Base-by-base conservation (phyloP, 2,329 filamentous ascomycete species). In the Fusarium albidum region DNA sequence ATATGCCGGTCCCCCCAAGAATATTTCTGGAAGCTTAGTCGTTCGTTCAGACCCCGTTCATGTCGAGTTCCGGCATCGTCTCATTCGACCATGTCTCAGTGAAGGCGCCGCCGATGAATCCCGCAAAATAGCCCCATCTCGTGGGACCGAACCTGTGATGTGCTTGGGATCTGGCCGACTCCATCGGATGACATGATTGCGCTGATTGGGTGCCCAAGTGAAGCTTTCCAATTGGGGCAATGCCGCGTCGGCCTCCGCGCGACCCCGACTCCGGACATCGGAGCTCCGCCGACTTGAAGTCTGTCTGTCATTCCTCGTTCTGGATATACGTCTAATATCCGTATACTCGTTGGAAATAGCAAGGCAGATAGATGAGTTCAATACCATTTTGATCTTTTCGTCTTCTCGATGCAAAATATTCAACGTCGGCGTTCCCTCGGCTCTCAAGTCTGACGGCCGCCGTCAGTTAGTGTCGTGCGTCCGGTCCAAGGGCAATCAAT, bases 71-170 rank as follows among this genome's bases (percentile, higher is more conserved):
- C 28, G 28, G 31, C 15, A 37, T 49, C 43, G 17, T 55, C 44
- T 48, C 35, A 39, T 59, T 55, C 39, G 28, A 51, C 39, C 27
- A 37, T n/a, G n/a, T 39, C 46, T 38, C 37, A 51, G 43, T 21
- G 7, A 32, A 45, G 21, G 38, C 35, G 32, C 37, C 28, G 44
- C 42, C 58, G 45, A 66, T 55, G 54, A 43, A 59, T 66, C 40
- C 53, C 57, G 59, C 64, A 58, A 59, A 66, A 64, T 54, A 67
- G 47, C 46, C 64, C 59, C 61, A 55, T 60, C n/a, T n/a, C n/a
- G n/a, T n/a, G n/a, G 51, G 39, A 15, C 33, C 26, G 39, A 15
- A 28, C 26, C 33, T 32, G 44, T 17, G 34, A 43, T 46, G 48
- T 42, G 43, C 41, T 47, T 52, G 28, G 39, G 35, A 21, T 45